phyloP scores from a whole-genome alignment of 345 rosid species.

The Excoecaria cochinchinensis region DNA sequence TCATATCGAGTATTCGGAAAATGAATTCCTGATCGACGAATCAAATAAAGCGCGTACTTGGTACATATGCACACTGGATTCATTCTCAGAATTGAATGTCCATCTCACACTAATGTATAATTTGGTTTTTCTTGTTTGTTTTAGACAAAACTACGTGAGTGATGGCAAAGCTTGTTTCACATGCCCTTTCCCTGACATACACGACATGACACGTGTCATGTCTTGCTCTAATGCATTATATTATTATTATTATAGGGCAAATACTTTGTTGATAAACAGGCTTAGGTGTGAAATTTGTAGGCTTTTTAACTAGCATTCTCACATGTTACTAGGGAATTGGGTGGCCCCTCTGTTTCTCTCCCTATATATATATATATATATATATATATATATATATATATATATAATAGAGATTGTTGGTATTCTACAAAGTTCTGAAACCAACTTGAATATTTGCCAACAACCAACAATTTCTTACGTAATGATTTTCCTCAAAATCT shows the following conservation, averaged over 20 bases:
- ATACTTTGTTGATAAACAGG: conserved; percentile 9
- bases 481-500: conserved; percentile 12
- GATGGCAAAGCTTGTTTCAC: conserved; percentile 36
- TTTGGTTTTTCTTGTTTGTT: conserved; percentile 28
- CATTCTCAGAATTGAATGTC: no score
- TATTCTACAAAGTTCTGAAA: conserved; percentile 3
- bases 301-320: conserved; percentile 34
- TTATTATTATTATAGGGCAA: background rate
- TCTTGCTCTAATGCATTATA: conserved; percentile 33
- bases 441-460: conserved; percentile 22
- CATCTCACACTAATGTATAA: conserved; percentile 8
- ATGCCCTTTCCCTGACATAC: conserved; percentile 43
- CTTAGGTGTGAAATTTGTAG: conserved; percentile 18
- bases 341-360: conserved; percentile 5
- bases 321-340: conserved; percentile 30
- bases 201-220: conserved; percentile 62
- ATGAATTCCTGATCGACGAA: no score
- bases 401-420: no score
- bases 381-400: no score
- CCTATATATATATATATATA: no score
- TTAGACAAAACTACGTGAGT: conserved; percentile 48
- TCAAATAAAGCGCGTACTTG: no score
- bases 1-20: no score
- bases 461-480: conserved; percentile 30
- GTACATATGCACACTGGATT: no score